Evolutionary conservation across 805 yeast species (phyloP).

Genomic region (Metschnikowia similis): DNA sequence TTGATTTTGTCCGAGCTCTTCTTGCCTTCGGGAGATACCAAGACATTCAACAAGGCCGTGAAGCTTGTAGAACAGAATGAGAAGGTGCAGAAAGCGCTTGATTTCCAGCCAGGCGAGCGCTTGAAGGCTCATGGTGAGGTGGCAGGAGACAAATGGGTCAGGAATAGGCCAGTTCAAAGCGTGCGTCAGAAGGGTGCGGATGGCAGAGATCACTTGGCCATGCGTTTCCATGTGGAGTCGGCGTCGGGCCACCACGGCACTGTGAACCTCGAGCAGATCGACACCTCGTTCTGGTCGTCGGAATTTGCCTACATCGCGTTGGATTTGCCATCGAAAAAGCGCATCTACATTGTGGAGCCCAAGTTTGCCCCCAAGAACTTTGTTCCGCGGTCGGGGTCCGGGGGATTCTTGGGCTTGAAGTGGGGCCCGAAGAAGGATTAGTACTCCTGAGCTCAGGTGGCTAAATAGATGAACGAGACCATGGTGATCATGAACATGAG

Average conservation of each 20-base stretch:
- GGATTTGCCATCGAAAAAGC: slow-evolving; percentile 67
- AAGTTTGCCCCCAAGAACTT: slow-evolving; percentile 41
- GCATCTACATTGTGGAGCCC: slow-evolving; percentile 69
- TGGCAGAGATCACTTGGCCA: slow-evolving; percentile 74
- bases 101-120: slow-evolving; percentile 51
- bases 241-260: slow-evolving; percentile 56
- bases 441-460: slow-evolving; percentile 4
- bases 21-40: slow-evolving; percentile 89
- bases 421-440: slow-evolving; percentile 76
- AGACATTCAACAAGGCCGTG: slow-evolving; percentile 83
- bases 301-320: slow-evolving; percentile 69
- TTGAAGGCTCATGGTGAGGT: slow-evolving; percentile 82
- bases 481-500: slow-evolving; percentile 7
- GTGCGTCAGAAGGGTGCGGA: slow-evolving; percentile 62
- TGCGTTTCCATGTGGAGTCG: slow-evolving; percentile 86
- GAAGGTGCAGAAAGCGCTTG: slow-evolving; percentile 52
- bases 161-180: slow-evolving; percentile 81
- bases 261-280: slow-evolving; percentile 78
- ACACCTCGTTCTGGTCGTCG: slow-evolving; percentile 59
- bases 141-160: slow-evolving; percentile 71
- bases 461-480: slow-evolving; percentile 10
- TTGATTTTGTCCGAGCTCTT: slow-evolving; percentile 74
- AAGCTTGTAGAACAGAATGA: slow-evolving; percentile 67
- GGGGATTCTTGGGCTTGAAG: slow-evolving; percentile 73
- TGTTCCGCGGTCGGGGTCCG: slow-evolving; percentile 34